These are phyloP conservation scores for Coniochaeta sp. DNA, from an alignment of 2,329 filamentous ascomycete genomes.

Conservation along the genomic window DNA sequence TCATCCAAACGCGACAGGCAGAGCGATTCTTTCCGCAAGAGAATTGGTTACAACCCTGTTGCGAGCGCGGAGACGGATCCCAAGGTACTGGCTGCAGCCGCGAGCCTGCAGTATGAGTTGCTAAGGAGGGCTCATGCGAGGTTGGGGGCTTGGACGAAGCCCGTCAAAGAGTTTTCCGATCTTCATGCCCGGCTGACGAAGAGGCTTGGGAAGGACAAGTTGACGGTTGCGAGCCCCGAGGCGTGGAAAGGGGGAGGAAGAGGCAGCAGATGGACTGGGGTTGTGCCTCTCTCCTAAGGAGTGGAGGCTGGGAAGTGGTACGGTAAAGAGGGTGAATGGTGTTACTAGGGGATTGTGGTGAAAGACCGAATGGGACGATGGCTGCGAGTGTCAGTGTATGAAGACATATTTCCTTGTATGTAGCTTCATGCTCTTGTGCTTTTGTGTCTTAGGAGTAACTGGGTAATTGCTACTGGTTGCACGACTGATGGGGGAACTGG, in stretches of 20 bases:
- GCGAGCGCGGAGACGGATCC: neutral
- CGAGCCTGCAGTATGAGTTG: conserved; percentile 12
- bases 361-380: neutral
- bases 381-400: neutral
- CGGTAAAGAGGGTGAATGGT: conserved; percentile 1
- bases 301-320: conserved; percentile 7
- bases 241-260: no score
- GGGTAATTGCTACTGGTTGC: no score
- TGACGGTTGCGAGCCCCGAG: conserved; percentile 12
- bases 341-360: conserved; percentile 1
- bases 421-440: no score
- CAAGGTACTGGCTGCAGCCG: conserved; percentile 12
- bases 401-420: neutral
- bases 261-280: no score
- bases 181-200: conserved; percentile 13
- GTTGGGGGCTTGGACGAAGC: conserved; percentile 13
- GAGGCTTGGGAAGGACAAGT: conserved; percentile 8
- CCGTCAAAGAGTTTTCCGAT: conserved; percentile 15
- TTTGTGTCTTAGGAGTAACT: no score
- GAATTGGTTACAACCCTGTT: neutral
- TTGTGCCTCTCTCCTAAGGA: conserved; percentile 11
- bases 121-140: conserved; percentile 12
- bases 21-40: neutral
- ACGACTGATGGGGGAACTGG: no score
- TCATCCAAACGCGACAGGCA: neutral